These are phyloP conservation scores for Oryza australiensis DNA, from an alignment of 176 grass and related monocot species.

Conservation along the genomic window DNA sequence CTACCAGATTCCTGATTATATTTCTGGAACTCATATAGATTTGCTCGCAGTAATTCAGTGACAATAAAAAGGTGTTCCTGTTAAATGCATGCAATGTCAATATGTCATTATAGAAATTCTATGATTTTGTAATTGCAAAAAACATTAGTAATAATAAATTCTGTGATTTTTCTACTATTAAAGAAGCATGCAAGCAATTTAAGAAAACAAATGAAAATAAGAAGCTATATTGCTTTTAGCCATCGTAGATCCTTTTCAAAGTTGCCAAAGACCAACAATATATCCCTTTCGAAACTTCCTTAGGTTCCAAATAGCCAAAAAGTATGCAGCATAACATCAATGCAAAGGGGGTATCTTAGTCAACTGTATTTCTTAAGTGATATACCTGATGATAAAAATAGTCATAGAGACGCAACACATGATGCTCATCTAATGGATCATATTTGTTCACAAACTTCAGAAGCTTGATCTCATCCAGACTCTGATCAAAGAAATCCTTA, in stretches of 20 bases:
- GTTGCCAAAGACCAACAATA: slow-evolving; percentile 11
- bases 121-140: background rate
- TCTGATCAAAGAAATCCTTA: slow-evolving; percentile 99
- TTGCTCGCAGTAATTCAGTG: slow-evolving; percentile 85
- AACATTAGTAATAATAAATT: too few species aligned
- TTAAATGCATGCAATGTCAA: slow-evolving; percentile 19
- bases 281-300: slow-evolving; percentile 18
- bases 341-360: slow-evolving; percentile 21
- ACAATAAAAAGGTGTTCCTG: slow-evolving; percentile 99
- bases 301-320: slow-evolving; percentile 18
- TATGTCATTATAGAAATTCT: slow-evolving; percentile 14
- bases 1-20: slow-evolving; percentile 81
- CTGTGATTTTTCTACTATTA: background rate
- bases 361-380: slow-evolving; percentile 5
- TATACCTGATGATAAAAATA: slow-evolving; percentile 97
- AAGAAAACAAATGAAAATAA: slow-evolving; percentile 16
- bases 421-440: slow-evolving; percentile 80
- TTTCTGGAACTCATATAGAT: slow-evolving; percentile 98
- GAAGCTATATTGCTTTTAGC: slow-evolving; percentile 5
- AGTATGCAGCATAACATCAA: background rate
- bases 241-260: background rate
- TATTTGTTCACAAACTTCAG: slow-evolving; percentile 94
- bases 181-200: slow-evolving; percentile 39
- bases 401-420: slow-evolving; percentile 90
- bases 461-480: slow-evolving; percentile 97